Conservation (phyloP, 306 rosid species). For the Dalbergia oliveri region DNA sequence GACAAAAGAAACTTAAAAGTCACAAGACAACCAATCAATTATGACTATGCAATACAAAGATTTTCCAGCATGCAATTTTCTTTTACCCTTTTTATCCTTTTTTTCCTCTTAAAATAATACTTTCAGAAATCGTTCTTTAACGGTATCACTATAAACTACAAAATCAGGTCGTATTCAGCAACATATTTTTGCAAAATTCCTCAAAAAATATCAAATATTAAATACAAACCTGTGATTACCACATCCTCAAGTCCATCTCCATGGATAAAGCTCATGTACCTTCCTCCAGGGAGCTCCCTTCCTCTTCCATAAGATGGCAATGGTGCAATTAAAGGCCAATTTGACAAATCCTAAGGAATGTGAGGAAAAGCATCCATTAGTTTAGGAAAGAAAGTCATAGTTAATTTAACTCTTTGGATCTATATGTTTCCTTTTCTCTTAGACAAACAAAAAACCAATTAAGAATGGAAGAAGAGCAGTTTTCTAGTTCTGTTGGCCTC, state of each 20-base stretch:
- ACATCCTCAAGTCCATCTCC: constrained; percentile 79
- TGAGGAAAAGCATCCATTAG: constrained; percentile 22
- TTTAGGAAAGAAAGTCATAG: constrained; percentile 1
- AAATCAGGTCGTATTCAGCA: constrained; percentile 2
- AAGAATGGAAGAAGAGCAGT: no score
- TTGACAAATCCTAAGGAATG: constrained; percentile 62
- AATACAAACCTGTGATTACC: constrained; percentile 77
- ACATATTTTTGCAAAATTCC: neutral
- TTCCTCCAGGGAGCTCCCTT: constrained; percentile 89
- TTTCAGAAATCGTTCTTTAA: constrained; percentile 15
- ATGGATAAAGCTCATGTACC: constrained; percentile 85
- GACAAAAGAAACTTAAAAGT: neutral
- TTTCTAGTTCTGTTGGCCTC: no score
- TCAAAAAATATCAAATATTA: neutral
- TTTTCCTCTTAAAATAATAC: neutral
- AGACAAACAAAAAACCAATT: no score
- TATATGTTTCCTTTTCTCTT: neutral
- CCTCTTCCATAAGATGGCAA: constrained; percentile 98
- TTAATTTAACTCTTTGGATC: neutral
- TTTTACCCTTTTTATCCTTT: no score
- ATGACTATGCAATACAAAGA: neutral
- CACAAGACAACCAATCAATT: neutral
- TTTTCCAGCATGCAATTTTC: constrained; percentile 20
- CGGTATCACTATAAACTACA: neutral
- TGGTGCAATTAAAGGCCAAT: constrained; percentile 89